A percentile compares a stretch with the other conserved stretches of the same genome.
phyloP scores from a whole-genome alignment of 2,329 filamentous ascomycete genomes.

The Aspergillus calidoustus region DNA sequence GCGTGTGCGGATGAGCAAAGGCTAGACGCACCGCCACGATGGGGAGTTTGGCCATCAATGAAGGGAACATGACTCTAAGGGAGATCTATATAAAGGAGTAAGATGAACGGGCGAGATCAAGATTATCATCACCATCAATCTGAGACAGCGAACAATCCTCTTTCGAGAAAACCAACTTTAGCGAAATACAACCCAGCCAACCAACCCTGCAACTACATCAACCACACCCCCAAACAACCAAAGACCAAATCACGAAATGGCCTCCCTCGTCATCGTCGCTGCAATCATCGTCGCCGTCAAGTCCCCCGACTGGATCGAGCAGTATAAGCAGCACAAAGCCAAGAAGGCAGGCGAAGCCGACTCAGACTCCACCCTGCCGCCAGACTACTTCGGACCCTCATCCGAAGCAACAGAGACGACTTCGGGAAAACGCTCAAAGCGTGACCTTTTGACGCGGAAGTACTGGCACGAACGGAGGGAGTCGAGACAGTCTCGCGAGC shows the following conservation, averaged over 20 bases:
- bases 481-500: neutral
- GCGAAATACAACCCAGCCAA: neutral
- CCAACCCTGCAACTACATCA: too few species aligned
- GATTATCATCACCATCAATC: neutral
- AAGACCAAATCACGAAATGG: neutral
- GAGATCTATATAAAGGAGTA: neutral
- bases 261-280: neutral
- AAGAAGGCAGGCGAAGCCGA: neutral
- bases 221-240: too few species aligned
- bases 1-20: neutral
- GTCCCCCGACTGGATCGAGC: neutral
- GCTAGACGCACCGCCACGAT: neutral
- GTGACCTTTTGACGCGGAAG: neutral
- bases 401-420: neutral
- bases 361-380: neutral
- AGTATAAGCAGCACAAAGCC: neutral
- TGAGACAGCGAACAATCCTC: neutral
- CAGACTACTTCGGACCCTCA: neutral
- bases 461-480: neutral
- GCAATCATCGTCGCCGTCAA: neutral
- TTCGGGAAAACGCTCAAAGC: neutral
- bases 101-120: neutral
- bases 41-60: neutral
- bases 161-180: too few species aligned
- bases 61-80: neutral